Evolutionary conservation across 495 filamentous ascomycete species (phyloP).

Genomic region (Lasiosphaeria miniovina): DNA sequence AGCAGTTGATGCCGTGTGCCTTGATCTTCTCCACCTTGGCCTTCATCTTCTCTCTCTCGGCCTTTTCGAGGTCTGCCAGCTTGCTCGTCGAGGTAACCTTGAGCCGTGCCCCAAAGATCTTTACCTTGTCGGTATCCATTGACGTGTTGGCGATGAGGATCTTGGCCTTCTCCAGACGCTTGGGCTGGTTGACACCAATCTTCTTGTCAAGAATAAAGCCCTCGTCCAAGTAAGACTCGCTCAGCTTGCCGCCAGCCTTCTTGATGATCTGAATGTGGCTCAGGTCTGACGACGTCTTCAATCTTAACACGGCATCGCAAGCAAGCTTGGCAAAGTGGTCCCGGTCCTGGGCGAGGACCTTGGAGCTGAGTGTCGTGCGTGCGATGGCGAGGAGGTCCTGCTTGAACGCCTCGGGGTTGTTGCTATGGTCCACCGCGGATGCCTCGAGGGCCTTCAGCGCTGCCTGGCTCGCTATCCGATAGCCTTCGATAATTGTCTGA

Average conservation of each 20-base stretch:
- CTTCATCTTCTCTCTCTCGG: constrained; percentile 98
- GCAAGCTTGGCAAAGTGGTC: constrained; percentile 89
- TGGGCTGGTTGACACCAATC: constrained; percentile 98
- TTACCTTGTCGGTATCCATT: constrained; percentile 99
- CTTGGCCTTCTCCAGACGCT: constrained; percentile 95
- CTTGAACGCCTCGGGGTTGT: constrained; percentile 75
- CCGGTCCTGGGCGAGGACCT: constrained; percentile 90
- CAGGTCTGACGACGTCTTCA: constrained; percentile 89
- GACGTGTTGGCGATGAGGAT: constrained; percentile 96
- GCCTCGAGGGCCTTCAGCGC: constrained; percentile 80
- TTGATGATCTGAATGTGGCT: constrained; percentile 99
- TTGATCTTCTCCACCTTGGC: constrained; percentile 98
- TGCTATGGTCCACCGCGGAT: constrained; percentile 83
- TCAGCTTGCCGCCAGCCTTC: constrained; percentile 96
- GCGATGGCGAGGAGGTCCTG: constrained; percentile 89
- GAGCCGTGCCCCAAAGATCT: constrained; percentile 95
- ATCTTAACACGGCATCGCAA: constrained; percentile 84
- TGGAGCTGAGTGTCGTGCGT: constrained; percentile 95
- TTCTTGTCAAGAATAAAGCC: constrained; percentile 99
- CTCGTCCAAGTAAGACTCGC: constrained; percentile 94
- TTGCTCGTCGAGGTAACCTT: constrained; percentile 95
- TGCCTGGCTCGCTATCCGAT: constrained; percentile 90
- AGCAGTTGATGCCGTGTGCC: constrained; percentile 98
- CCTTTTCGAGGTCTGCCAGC: constrained; percentile 94
- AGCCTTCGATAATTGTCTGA: constrained; percentile 98